Percentiles rank a stretch among this genome's conserved stretches.
phyloP scores from a whole-genome alignment of 2,329 filamentous ascomycete genomes.

The Cadophora sp. region DNA sequence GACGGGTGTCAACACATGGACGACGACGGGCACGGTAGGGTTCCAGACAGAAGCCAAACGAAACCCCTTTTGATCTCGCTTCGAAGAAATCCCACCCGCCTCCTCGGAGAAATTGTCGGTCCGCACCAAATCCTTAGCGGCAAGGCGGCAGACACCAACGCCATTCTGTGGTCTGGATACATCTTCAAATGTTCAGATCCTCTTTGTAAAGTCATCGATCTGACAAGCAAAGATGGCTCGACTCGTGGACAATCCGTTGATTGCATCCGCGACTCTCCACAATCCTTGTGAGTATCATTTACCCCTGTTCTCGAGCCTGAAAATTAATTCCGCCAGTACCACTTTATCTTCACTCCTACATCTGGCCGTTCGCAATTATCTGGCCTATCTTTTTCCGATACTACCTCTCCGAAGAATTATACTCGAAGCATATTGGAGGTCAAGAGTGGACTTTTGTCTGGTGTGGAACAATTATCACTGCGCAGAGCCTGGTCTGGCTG shows the following conservation, averaged over 20 bases:
- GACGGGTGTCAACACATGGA: too few relatives aligned
- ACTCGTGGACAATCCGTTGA: slow-evolving; percentile 91
- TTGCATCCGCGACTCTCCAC: slow-evolving; percentile 85
- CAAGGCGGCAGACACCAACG: slow-evolving; percentile 12
- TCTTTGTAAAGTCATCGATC: slow-evolving; percentile 6
- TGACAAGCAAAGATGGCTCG: slow-evolving; percentile 63
- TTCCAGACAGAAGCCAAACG: slow-evolving; percentile 1
- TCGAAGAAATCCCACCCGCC: too few relatives aligned
- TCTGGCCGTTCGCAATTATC: slow-evolving; percentile 90
- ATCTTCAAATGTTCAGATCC: slow-evolving; percentile 7
- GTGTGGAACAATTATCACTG: slow-evolving; percentile 84
- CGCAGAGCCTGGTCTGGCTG: slow-evolving; percentile 90
- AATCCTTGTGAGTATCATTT: slow-evolving; percentile 62
- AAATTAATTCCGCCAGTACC: slow-evolving; percentile 55
- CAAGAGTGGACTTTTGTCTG: slow-evolving; percentile 98
- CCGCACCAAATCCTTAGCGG: background rate
- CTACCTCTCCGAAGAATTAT: slow-evolving; percentile 83
- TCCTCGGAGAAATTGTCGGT: slow-evolving; percentile 1
- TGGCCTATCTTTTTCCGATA: slow-evolving; percentile 93
- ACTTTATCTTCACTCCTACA: slow-evolving; percentile 80
- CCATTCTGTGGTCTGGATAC: slow-evolving; percentile 5
- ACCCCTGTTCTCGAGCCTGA: background rate
- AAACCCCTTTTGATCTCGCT: background rate
- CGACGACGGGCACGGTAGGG: background rate
- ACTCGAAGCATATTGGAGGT: slow-evolving; percentile 90